Evolutionary conservation across 306 rosid species (phyloP), one percentile per base, ranked within the genome.

Genomic region (Rosa lucieae): DNA sequence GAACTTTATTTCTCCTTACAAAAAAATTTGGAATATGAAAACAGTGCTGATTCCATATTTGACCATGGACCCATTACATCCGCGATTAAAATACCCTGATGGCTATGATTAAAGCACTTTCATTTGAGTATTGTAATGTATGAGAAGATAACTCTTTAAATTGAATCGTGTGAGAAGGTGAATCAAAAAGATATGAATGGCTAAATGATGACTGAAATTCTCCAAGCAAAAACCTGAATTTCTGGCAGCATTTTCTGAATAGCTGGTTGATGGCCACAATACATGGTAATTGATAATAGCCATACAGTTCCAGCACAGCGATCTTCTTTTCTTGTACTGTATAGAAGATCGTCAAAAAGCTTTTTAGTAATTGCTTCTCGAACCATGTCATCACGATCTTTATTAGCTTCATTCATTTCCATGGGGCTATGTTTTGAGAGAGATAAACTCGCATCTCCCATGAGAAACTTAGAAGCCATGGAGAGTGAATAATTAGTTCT

Each of bases 231-330:
- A 58, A 95, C 99, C 97, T 95, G 99, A 88, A 95, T 95, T 81
- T 92, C 96, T 35, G 97, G 99, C 86, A 95, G 97, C 90, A 91
- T 92, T 81, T 80, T 73, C 85, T 92, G 97, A 74, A 91, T 83
- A 76, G 87, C 84, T 73, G 91, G 90, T 73, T 91, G 95, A 82
- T 83, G 89, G 61, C 99, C 95, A 58, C 97, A 91, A 82, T 95
- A 92, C 91, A 91, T 95, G 76, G 93, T 86, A 79, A 95, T 91
- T 82, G 99, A 95, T 73, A 92, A 85, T 20, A 95, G 87, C 97
- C 97, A 95, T 77, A 95, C 99, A 65, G 98, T 87, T 86, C 99
- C 99, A 12, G 96, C 90, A 89, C 99, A 95, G 70, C 99, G 91
- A 81, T 95, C 99, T 84, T 95, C 99, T 88, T 95, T 95, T 86